phyloP scores from a whole-genome alignment of 495 filamentous ascomycete species.

The Zalerion maritima region DNA sequence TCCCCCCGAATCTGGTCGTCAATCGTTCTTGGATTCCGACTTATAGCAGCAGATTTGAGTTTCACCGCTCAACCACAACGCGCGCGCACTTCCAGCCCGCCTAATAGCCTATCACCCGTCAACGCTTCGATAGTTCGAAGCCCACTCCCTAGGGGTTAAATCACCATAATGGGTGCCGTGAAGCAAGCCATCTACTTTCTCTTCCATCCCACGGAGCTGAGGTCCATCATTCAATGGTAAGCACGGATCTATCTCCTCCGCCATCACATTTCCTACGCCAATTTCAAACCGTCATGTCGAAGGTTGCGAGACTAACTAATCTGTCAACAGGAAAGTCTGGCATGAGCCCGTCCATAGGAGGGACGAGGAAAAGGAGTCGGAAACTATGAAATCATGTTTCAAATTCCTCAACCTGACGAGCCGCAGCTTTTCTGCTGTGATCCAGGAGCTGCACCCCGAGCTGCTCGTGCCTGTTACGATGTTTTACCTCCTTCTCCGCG shows the following conservation, averaged over 20 bases:
- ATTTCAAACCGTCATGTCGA: slow-evolving; percentile 3
- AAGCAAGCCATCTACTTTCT: slow-evolving; percentile 55
- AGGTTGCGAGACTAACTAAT: slow-evolving; percentile 1
- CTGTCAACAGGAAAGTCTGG: slow-evolving; percentile 69
- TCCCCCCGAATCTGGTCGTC: too few species aligned
- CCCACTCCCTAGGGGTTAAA: too few species aligned
- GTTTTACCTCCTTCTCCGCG: slow-evolving; percentile 89
- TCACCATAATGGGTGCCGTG: slow-evolving; percentile 30
- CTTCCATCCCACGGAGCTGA: slow-evolving; percentile 64
- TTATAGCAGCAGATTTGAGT: too few species aligned
- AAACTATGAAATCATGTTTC: slow-evolving; percentile 67
- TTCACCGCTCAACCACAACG: too few species aligned
- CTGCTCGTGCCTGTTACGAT: slow-evolving; percentile 75
- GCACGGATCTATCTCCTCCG: slow-evolving; percentile 6
- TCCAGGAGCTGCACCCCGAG: slow-evolving; percentile 88
- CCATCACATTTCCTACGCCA: background rate
- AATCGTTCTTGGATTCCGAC: too few species aligned
- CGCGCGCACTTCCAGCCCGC: too few species aligned
- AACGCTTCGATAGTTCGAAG: too few species aligned
- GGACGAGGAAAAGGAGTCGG: slow-evolving; percentile 55
- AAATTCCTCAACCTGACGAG: slow-evolving; percentile 75
- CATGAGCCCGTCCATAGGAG: slow-evolving; percentile 85
- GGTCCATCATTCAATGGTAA: slow-evolving; percentile 87
- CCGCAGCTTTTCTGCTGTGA: slow-evolving; percentile 85
- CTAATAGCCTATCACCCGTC: too few species aligned